Evolutionary conservation across 495 filamentous ascomycete species (phyloP).

Genomic region (Eremomyces bilateralis): DNA sequence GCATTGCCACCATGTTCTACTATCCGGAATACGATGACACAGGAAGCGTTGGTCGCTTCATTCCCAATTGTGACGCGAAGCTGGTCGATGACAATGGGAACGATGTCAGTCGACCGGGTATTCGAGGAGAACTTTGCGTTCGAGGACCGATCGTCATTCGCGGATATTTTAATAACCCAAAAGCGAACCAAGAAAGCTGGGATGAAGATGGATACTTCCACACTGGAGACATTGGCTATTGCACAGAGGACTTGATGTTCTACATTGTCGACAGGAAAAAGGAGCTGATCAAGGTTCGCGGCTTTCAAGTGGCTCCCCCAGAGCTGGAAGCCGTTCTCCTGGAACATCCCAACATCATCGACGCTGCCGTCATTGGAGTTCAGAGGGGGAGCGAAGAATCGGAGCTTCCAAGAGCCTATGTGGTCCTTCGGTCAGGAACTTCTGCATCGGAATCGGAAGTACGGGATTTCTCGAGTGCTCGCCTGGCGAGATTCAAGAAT

Average conservation of each 20-base stretch:
- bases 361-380: slow-evolving; percentile 11
- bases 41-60: slow-evolving; percentile 12
- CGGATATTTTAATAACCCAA: slow-evolving; percentile 2
- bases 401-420: slow-evolving; percentile 15
- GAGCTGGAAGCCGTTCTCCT: slow-evolving; percentile 11
- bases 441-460: neutral
- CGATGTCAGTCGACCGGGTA: slow-evolving; percentile 3
- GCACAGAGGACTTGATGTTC: neutral
- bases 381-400: slow-evolving; percentile 4
- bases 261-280: slow-evolving; percentile 12
- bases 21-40: slow-evolving; percentile 12
- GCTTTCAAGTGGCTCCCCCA: slow-evolving; percentile 11
- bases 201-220: neutral
- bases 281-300: slow-evolving; percentile 10
- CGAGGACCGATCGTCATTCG: slow-evolving; percentile 3
- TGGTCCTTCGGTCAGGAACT: slow-evolving; percentile 7
- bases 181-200: neutral
- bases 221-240: neutral
- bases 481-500: slow-evolving; percentile 7
- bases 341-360: slow-evolving; percentile 3
- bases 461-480: neutral
- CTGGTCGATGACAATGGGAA: slow-evolving; percentile 8
- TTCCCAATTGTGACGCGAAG: slow-evolving; percentile 11
- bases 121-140: slow-evolving; percentile 4
- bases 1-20: slow-evolving; percentile 4